phyloP scores from a whole-genome alignment of 192 early-diverging fungal genomes.

The Mortierella alpina region DNA sequence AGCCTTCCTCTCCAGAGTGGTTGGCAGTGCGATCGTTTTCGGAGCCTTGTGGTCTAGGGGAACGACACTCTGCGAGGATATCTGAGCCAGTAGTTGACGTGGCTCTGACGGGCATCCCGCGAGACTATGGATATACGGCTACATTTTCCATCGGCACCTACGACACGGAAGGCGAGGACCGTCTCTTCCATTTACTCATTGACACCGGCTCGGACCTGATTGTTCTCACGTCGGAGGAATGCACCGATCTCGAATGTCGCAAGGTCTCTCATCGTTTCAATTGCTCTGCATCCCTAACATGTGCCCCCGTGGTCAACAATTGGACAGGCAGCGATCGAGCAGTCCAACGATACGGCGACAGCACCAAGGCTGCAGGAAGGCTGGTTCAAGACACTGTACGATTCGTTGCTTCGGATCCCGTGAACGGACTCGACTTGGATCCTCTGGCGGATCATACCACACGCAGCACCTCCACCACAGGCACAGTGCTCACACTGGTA shows the following conservation, averaged over 20 bases:
- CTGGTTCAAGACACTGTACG: constrained; percentile 35
- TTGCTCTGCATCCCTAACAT: constrained; percentile 6
- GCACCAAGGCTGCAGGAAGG: constrained; percentile 31
- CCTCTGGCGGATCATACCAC: neutral
- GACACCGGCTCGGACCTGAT: constrained; percentile 44
- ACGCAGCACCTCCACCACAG: no score
- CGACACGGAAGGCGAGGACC: neutral
- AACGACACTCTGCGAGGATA: neutral
- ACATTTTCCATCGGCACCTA: constrained; percentile 30
- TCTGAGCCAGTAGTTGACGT: neutral
- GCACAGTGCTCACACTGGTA: neutral
- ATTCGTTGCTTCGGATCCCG: neutral
- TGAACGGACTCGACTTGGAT: no score
- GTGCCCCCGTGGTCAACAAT: neutral
- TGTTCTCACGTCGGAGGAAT: constrained; percentile 19
- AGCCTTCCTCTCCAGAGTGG: neutral
- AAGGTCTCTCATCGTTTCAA: constrained; percentile 27
- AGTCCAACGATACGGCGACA: constrained; percentile 37
- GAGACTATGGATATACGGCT: constrained; percentile 38
- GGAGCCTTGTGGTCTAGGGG: constrained; percentile 8
- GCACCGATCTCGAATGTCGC: constrained; percentile 19
- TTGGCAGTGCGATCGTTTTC: neutral
- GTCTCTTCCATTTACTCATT: constrained; percentile 27
- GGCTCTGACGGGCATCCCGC: constrained; percentile 28
- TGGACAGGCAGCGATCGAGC: constrained; percentile 10